Conservation (phyloP, 192 early-diverging fungal genomes). For the Linnemannia schmuckeri region DNA sequence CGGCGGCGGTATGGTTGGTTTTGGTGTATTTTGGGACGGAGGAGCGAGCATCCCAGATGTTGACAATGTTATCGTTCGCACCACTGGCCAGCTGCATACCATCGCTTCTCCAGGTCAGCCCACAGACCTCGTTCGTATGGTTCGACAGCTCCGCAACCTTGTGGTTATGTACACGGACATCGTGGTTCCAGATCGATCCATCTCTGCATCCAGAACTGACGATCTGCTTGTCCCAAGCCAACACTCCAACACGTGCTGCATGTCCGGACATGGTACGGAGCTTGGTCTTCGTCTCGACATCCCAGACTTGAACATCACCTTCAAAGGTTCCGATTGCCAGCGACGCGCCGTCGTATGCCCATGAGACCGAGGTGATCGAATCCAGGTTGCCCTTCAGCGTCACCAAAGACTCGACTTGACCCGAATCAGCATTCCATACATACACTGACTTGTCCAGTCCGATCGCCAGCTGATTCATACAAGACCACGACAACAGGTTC, state of each 20-base stretch:
- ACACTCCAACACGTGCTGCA: slow-evolving; percentile 81
- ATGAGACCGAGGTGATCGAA: slow-evolving; percentile 81
- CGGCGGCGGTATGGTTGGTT: slow-evolving; percentile 87
- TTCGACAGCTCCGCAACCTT: slow-evolving; percentile 77
- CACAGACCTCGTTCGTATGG: slow-evolving; percentile 89
- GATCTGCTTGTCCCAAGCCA: slow-evolving; percentile 88
- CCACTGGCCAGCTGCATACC: slow-evolving; percentile 89
- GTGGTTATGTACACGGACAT: slow-evolving; percentile 90
- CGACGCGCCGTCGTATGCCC: slow-evolving; percentile 76
- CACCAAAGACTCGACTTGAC: slow-evolving; percentile 65
- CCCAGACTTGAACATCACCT: slow-evolving; percentile 94
- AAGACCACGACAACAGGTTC: slow-evolving; percentile 94
- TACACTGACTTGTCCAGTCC: slow-evolving; percentile 90
- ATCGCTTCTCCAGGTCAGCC: slow-evolving; percentile 88
- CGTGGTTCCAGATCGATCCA: slow-evolving; percentile 95
- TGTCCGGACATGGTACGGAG: slow-evolving; percentile 90
- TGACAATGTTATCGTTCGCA: slow-evolving; percentile 93
- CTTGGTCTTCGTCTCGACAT: slow-evolving; percentile 78
- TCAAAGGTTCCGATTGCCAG: slow-evolving; percentile 80
- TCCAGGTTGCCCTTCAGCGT: slow-evolving; percentile 51
- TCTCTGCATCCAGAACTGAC: slow-evolving; percentile 89
- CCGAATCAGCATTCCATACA: slow-evolving; percentile 87
- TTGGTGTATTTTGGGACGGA: slow-evolving; percentile 77
- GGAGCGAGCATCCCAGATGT: slow-evolving; percentile 88
- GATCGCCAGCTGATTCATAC: slow-evolving; percentile 85